Evolutionary conservation across 2,329 filamentous ascomycete genomes (phyloP).

Genomic region (Phoma sp.): DNA sequence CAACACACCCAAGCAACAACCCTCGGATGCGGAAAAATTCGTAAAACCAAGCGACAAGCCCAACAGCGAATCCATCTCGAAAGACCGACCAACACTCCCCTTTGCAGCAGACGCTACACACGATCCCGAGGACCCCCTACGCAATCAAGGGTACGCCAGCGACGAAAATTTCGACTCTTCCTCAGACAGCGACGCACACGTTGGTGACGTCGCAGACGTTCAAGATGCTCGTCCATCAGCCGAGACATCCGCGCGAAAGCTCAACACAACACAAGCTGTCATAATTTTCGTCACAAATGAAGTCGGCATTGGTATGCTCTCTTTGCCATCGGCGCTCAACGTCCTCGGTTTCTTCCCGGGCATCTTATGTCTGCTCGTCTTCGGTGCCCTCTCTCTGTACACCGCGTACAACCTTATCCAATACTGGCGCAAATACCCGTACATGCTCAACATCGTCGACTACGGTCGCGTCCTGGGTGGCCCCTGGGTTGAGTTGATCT

Average conservation of each 20-base stretch:
- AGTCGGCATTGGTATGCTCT: conserved; percentile 39
- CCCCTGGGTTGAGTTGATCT: conserved; percentile 33
- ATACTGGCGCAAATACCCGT: conserved; percentile 39
- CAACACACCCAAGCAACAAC: conserved; percentile 22
- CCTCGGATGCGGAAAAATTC: background rate
- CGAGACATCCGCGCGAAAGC: conserved; percentile 22
- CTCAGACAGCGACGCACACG: conserved; percentile 27
- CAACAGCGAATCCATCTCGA: conserved; percentile 20
- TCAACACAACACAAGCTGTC: conserved; percentile 34
- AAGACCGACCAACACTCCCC: conserved; percentile 27
- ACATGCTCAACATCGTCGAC: conserved; percentile 40
- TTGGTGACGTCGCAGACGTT: conserved; percentile 32
- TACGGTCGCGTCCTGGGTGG: conserved; percentile 37
- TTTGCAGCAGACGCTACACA: conserved; percentile 31
- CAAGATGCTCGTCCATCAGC: conserved; percentile 30
- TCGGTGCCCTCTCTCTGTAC: conserved; percentile 36
- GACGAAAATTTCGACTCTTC: conserved; percentile 25
- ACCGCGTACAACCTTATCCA: conserved; percentile 39
- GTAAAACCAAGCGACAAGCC: conserved; percentile 23
- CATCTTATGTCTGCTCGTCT: conserved; percentile 30
- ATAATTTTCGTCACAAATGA: conserved; percentile 41
- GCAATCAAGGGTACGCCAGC: conserved; percentile 1
- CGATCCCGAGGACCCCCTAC: conserved; percentile 21
- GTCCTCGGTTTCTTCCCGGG: conserved; percentile 36
- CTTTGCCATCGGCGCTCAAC: conserved; percentile 33